Base-by-base conservation (phyloP, 2,329 filamentous ascomycete species). In the Lecanoromycetidae sp. region DNA sequence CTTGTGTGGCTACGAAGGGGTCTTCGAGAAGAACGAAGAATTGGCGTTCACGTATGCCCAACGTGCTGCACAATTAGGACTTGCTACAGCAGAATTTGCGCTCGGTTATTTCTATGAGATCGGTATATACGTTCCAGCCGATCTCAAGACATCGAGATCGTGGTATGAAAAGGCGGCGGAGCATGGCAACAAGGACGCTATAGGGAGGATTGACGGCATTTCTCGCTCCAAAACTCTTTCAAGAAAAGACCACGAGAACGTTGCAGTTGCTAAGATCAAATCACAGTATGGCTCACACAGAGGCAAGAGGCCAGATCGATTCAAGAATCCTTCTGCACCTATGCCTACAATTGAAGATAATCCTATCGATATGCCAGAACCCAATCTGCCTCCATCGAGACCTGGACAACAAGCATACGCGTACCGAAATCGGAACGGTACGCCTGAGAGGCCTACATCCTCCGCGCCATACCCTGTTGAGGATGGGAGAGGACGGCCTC, bases 101-200 rank as follows among this genome's bases (percentile, higher is more conserved):
- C 78, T 98, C 71, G 90, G 90, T 9, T 98, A 98, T 65, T 98
- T 96, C 67, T 79, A 91, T 61, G 91, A 98, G 63, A 93, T 98
- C 56, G 91, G 91, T 56, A 94, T 98, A 61, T 81, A 87, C 60
- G 84, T 93, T 20, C 76, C 79, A n/a, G 83, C 86, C 54, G 85
- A 90, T 60, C 67, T 95, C 34, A 75, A 79, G 41, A 84, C 91
- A 61, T 90, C 91, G 1, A 74, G 83, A 53, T 79, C 74, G 54
- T 98, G 91, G 91, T 98, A 98, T 61, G 78, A 84, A 55, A 80
- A 87, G 58, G 90, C 91, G 6, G 84, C 87, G 25, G 82, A 85
- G 26, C 86, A 90, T 58, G 91, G 90, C 29, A 98, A 96, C 65
- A 84, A 84, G 57, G 91, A 98, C 64, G 91, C 91, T 10, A 69